Percentiles rank a stretch among this genome's conserved stretches.
These are phyloP conservation scores for Salix brachista DNA, from an alignment of 345 rosid species.

Conservation along the genomic window DNA sequence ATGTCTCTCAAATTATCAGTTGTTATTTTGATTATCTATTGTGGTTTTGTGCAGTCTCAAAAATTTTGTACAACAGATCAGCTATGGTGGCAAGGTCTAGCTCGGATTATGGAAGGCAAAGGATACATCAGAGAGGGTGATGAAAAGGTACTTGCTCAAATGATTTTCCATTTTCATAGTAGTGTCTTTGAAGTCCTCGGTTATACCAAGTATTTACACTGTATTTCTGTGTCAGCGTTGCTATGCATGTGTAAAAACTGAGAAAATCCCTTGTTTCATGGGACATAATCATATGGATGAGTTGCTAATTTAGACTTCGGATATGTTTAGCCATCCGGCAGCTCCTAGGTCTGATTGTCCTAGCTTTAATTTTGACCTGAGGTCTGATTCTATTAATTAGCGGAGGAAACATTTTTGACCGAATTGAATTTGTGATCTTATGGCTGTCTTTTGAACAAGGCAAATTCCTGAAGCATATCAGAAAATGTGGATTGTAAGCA, in stretches of 20 bases:
- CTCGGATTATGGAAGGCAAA: slow-evolving; percentile 67
- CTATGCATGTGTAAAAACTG: no score
- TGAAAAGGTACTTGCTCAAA: slow-evolving; percentile 42
- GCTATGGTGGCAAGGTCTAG: slow-evolving; percentile 88
- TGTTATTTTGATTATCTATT: slow-evolving; percentile 13
- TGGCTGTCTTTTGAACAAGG: background rate
- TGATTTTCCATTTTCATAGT: background rate
- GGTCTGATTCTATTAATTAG: no score
- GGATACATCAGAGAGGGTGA: slow-evolving; percentile 68
- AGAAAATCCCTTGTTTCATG: no score
- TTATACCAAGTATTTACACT: background rate
- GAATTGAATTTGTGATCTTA: background rate
- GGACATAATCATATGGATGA: no score
- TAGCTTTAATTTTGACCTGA: no score
- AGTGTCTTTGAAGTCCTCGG: background rate
- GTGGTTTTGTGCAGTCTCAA: slow-evolving; percentile 43
- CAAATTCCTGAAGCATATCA: background rate
- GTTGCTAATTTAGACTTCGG: no score
- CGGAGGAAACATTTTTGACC: background rate
- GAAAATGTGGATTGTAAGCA: background rate
- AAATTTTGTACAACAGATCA: slow-evolving; percentile 50
- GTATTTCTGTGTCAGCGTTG: no score
- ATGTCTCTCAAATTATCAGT: slow-evolving; percentile 2
- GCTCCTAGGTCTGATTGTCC: no score
- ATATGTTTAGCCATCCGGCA: no score